Evolutionary conservation across 2,329 filamentous ascomycete genomes (phyloP), one percentile per base, ranked within the genome.

Genomic region (Colletotrichum chlorophyti): DNA sequence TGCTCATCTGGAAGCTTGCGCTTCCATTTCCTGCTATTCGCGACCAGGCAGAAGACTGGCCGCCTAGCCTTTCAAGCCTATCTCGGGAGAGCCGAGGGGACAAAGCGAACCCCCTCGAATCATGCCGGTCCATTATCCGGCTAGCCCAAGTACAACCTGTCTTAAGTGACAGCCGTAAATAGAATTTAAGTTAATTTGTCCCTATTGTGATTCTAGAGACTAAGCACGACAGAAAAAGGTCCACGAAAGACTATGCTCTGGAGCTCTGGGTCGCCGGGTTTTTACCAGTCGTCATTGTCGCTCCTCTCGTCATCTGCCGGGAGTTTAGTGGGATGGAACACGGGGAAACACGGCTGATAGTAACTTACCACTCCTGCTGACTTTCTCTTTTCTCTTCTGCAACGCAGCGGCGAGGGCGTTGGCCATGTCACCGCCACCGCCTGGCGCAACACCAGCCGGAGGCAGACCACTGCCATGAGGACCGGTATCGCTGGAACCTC

Each of bases 361-460:
- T 23, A 49, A 89, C 91, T 86, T 86, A 97, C 94, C 94, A 81
- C 91, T 96, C 72, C 91, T 89, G 76, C 91, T 91, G 72, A 97
- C 94, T 81, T 96, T 97, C 74, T 92, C 87, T 80, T 97, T 97
- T 73, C 94, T 84, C 77, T 91, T 90, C 69, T 89, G 86, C 66
- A 93, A 75, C 55, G 89, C 90, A 60, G 86, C 89, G 59, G 91
- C 91, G 66, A 97, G 77, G 43, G 92, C 93, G 76, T 90, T 91
- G 19, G 92, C 91, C 83, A 97, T 85, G 31, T 86, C 88, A 53
- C 87, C 85, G 10, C 84, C 83, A 15, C 79, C 82, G 46, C 77
- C 72, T 45, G 79, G 71, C n/a, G 78, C 73, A 38, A 81, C 72
- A 21, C 82, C 82, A 41, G 83, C 76, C 8, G 84, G 76, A 53